These are phyloP conservation scores for Chernovozyma aurita DNA, from an alignment of 1,139 yeast genomes.

Conservation along the genomic window DNA sequence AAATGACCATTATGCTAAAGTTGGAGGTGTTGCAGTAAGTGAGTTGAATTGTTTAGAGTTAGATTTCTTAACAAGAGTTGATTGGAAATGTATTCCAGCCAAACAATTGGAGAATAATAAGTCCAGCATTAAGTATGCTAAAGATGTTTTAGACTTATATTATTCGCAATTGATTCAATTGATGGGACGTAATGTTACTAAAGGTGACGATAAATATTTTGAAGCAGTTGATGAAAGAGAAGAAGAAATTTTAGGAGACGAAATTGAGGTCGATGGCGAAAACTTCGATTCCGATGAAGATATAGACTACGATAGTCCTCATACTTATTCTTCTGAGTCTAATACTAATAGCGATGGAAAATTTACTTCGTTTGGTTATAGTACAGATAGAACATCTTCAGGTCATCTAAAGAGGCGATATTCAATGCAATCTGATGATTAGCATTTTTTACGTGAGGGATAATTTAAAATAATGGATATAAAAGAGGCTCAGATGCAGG, in stretches of 20 bases:
- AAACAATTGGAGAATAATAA: conserved; percentile 27
- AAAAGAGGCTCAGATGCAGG: too few species aligned
- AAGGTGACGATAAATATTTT: conserved; percentile 10
- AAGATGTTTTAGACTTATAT: conserved; percentile 52
- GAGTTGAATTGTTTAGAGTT: conserved; percentile 86
- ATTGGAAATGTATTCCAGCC: conserved; percentile 54
- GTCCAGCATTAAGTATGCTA: conserved; percentile 29
- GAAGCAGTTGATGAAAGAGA: conserved; percentile 6
- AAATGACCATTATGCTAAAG: conserved; percentile 89
- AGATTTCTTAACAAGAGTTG: conserved; percentile 78
- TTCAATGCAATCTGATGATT: conserved; percentile 3
- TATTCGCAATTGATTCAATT: conserved; percentile 58
- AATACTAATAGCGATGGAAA: conserved; percentile 7
- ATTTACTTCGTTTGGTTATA: conserved; percentile 23
- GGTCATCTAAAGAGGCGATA: conserved; percentile 24
- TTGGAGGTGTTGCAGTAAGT: conserved; percentile 85
- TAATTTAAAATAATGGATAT: too few species aligned
- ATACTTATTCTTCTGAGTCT: neutral
- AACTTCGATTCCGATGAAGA: conserved; percentile 10
- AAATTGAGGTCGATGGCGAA: conserved; percentile 11
- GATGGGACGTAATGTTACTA: conserved; percentile 43
- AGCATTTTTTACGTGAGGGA: neutral
- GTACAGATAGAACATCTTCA: conserved; percentile 29
- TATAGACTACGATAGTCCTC: conserved; percentile 1
- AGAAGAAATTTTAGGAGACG: conserved; percentile 11